phyloP scores from a whole-genome alignment of 345 rosid species.

The Pugionium cornutum region DNA sequence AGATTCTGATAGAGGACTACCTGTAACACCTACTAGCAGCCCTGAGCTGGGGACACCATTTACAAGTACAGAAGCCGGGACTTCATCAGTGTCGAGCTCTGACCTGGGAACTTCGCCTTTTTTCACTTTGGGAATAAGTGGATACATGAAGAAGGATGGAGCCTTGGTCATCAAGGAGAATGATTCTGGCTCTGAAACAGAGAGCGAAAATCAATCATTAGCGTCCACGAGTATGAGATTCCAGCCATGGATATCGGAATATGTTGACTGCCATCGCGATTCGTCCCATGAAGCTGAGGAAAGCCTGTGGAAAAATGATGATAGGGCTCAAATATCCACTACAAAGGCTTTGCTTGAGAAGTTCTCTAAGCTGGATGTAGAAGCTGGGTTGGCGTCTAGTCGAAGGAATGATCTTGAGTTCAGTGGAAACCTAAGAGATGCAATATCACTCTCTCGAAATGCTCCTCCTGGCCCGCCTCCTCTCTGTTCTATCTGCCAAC shows the following conservation, averaged over 20 bases:
- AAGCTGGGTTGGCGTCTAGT: slow-evolving; percentile 50
- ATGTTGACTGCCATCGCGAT: slow-evolving; percentile 52
- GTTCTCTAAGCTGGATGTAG: slow-evolving; percentile 63
- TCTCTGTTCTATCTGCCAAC: slow-evolving; percentile 94
- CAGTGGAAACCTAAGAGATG: slow-evolving; percentile 84
- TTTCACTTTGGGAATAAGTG: slow-evolving; percentile 56
- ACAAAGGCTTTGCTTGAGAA: slow-evolving; percentile 61
- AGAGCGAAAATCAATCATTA: slow-evolving; percentile 68
- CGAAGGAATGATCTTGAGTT: slow-evolving; percentile 58
- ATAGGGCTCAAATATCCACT: slow-evolving; percentile 50
- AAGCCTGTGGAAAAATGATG: slow-evolving; percentile 49
- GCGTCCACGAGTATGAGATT: slow-evolving; percentile 80
- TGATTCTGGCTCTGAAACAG: slow-evolving; percentile 78
- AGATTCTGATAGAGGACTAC: slow-evolving; percentile 65
- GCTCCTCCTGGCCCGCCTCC: slow-evolving; percentile 95
- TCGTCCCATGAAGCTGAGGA: slow-evolving; percentile 55
- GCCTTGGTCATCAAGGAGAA: slow-evolving; percentile 57
- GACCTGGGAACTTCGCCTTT: slow-evolving; percentile 95
- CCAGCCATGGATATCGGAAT: slow-evolving; percentile 85
- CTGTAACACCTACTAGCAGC: slow-evolving; percentile 88
- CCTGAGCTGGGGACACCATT: slow-evolving; percentile 98
- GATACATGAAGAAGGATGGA: slow-evolving; percentile 68
- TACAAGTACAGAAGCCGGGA: slow-evolving; percentile 89
- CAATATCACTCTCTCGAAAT: slow-evolving; percentile 75
- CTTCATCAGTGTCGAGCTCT: slow-evolving; percentile 93